These are phyloP conservation scores for Solanum clarkiae DNA, from an alignment of 257 asterid genomes.

Conservation along the genomic window DNA sequence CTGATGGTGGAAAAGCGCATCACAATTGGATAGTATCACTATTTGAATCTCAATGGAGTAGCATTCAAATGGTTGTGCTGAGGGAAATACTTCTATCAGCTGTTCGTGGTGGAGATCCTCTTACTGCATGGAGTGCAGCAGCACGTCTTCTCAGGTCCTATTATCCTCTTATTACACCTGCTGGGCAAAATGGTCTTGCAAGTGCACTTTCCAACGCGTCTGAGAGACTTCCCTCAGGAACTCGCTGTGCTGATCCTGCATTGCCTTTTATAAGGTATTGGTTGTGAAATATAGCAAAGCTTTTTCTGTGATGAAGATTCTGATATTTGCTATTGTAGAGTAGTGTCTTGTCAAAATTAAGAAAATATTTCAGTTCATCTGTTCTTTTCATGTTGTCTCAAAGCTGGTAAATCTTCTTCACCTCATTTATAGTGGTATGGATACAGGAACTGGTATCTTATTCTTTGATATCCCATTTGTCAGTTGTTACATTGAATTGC, in stretches of 20 bases:
- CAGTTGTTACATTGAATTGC: neutral
- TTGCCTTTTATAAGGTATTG: constrained; percentile 85
- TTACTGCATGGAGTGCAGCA: constrained; percentile 99
- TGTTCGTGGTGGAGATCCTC: constrained; percentile 97
- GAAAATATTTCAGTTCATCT: neutral
- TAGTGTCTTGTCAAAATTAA: neutral
- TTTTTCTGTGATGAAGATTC: neutral
- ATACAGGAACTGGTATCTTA: neutral
- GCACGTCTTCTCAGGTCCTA: constrained; percentile 95
- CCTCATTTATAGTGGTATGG: neutral
- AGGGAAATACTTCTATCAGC: constrained; percentile 94
- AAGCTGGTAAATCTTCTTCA: neutral
- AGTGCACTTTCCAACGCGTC: constrained; percentile 80
- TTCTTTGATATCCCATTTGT: neutral
- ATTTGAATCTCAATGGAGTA: constrained; percentile 97
- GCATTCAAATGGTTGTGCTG: constrained; percentile 97
- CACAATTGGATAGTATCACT: constrained; percentile 73
- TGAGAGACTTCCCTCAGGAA: constrained; percentile 92
- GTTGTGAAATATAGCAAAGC: constrained; percentile 1
- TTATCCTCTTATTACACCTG: constrained; percentile 94
- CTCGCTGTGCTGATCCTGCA: constrained; percentile 94
- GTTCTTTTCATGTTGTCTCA: neutral
- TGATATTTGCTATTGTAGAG: neutral
- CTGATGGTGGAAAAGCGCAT: constrained; percentile 72
- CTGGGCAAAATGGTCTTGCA: constrained; percentile 95